Evolutionary conservation across 2,329 filamentous ascomycete genomes (phyloP), one percentile per base, ranked within the genome.

Genomic region (Xylariaceae sp.): DNA sequence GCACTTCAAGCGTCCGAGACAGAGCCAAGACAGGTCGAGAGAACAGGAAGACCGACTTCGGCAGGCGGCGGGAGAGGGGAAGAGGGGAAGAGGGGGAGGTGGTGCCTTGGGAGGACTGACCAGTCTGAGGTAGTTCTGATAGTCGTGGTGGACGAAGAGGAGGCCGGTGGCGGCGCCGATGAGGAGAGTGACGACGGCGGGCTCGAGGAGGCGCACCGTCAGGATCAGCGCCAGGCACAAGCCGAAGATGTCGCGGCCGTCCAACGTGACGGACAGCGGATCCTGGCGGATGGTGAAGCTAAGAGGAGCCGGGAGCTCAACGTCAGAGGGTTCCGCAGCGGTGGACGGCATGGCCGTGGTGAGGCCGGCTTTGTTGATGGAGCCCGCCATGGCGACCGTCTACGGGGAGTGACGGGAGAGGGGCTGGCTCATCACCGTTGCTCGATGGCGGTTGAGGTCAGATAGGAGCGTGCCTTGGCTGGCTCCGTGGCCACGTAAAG

Each of bases 61-160:
- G n/a, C n/a, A n/a, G n/a, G n/a, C n/a, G n/a, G n/a, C n/a, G n/a
- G n/a, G n/a, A n/a, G n/a, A n/a, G n/a, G n/a, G n/a, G n/a, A n/a
- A n/a, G n/a, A n/a, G n/a, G n/a, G n/a, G n/a, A n/a, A n/a, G n/a
- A n/a, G n/a, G n/a, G n/a, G n/a, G n/a, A n/a, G n/a, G n/a, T n/a
- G n/a, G n/a, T n/a, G n/a, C n/a, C n/a, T n/a, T n/a, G n/a, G n/a
- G n/a, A n/a, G n/a, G n/a, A n/a, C n/a, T n/a, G n/a, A n/a, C n/a
- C 14, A 93, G 75, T 24, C 73, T 73, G 43, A 90, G 64, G 59
- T 87, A 92, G 54, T 80, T 81, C 33, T 68, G 63, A 59, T 87
- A 92, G 64, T 90, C 83, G 51, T 77, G 75, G 51, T 77, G 75
- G 47, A 84, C 58, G 39, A 72, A 63, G 5, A 75, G 53, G 19